A percentile compares a stretch with the other conserved stretches of the same genome.
Conservation (phyloP, 768 basidiomycete genomes). For the Artomyces pyxidatus region DNA sequence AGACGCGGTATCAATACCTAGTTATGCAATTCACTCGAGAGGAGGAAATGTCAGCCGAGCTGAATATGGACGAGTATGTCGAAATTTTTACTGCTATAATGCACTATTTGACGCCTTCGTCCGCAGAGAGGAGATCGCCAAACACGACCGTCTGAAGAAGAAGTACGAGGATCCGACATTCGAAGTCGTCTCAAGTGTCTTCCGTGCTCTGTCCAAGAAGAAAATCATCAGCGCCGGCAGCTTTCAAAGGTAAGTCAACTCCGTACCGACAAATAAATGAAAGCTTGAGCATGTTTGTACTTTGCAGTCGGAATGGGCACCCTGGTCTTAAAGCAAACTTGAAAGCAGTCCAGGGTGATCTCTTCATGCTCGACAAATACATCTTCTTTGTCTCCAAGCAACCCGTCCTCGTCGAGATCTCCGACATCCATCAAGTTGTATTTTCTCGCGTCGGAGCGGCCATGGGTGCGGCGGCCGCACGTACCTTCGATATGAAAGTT, state of each 20-base stretch:
- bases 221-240: slow-evolving; percentile 84
- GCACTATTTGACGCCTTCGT: not conserved
- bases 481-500: slow-evolving; percentile 91
- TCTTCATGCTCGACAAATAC: slow-evolving; percentile 97
- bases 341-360: slow-evolving; percentile 93
- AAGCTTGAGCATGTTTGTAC: not conserved
- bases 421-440: slow-evolving; percentile 81
- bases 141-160: slow-evolving; percentile 81
- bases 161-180: slow-evolving; percentile 94
- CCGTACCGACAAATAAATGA: not conserved
- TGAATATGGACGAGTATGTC: slow-evolving; percentile 89
- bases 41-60: slow-evolving; percentile 92
- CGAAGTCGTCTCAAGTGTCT: slow-evolving; percentile 89
- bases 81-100: slow-evolving; percentile 22
- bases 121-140: slow-evolving; percentile 62
- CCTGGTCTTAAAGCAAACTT: slow-evolving; percentile 97
- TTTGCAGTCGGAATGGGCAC: slow-evolving; percentile 70
- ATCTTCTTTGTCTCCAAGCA: slow-evolving; percentile 97
- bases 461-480: slow-evolving; percentile 73
- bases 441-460: slow-evolving; percentile 92
- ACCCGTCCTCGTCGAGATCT: slow-evolving; percentile 83
- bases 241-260: slow-evolving; percentile 66
- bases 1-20: slow-evolving; percentile 94
- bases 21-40: slow-evolving; percentile 98
- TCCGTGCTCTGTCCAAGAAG: slow-evolving; percentile 84